phyloP scores from a whole-genome alignment of 2,329 filamentous ascomycete species.

The Pyricularia grisea region DNA sequence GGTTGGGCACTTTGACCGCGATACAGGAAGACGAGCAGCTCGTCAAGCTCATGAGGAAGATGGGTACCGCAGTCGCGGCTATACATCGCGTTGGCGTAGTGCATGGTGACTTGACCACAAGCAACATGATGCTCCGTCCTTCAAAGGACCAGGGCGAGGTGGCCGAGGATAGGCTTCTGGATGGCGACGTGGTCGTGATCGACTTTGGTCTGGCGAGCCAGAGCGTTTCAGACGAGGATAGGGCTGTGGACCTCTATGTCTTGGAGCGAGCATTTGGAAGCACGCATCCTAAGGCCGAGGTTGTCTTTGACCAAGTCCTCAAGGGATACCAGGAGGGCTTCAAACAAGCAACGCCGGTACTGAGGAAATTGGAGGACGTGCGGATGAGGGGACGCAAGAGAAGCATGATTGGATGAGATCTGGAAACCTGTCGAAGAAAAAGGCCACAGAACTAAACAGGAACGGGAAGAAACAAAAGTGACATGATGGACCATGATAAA shows the following conservation, averaged over 20 bases:
- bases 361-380: slow-evolving; percentile 84
- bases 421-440: not conserved
- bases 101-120: slow-evolving; percentile 94
- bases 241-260: slow-evolving; percentile 93
- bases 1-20: slow-evolving; percentile 17
- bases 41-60: slow-evolving; percentile 54
- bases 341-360: slow-evolving; percentile 63
- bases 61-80: slow-evolving; percentile 62
- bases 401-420: slow-evolving; percentile 76
- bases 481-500: slow-evolving; percentile 4
- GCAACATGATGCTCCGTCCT: slow-evolving; percentile 79
- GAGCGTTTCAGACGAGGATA: slow-evolving; percentile 77
- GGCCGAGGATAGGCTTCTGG: slow-evolving; percentile 23
- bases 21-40: slow-evolving; percentile 30
- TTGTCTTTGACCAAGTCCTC: slow-evolving; percentile 64
- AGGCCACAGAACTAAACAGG: slow-evolving; percentile 8
- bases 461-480: slow-evolving; percentile 12
- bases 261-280: slow-evolving; percentile 90
- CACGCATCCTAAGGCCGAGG: slow-evolving; percentile 81
- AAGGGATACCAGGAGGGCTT: slow-evolving; percentile 64
- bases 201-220: slow-evolving; percentile 88
- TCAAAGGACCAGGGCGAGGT: slow-evolving; percentile 13
- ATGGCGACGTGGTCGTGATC: slow-evolving; percentile 79
- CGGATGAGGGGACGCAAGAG: slow-evolving; percentile 89
- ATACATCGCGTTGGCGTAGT: slow-evolving; percentile 81